Conservation (phyloP, 768 basidiomycete genomes). For the Rhodosporidiobolus sp. region DNA sequence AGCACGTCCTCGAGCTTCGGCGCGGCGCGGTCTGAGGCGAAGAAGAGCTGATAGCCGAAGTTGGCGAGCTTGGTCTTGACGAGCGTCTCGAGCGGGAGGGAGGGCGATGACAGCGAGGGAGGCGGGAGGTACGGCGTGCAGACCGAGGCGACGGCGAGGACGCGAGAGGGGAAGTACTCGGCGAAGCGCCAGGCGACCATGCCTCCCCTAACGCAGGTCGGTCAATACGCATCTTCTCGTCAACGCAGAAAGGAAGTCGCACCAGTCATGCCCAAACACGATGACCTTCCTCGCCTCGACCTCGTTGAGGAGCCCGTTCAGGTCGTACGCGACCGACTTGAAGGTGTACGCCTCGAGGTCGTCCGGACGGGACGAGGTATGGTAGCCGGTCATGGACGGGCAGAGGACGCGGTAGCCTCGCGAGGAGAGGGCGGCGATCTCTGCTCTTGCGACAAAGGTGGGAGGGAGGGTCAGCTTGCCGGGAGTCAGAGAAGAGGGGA, state of each 20-base stretch:
- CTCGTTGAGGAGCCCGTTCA: slow-evolving; percentile 24
- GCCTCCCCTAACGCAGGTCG: slow-evolving; percentile 24
- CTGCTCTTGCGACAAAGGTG: slow-evolving; percentile 11
- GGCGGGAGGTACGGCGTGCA: slow-evolving; percentile 37
- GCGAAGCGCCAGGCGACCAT: slow-evolving; percentile 38
- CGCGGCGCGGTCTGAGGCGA: slow-evolving; percentile 4
- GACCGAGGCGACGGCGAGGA: slow-evolving; percentile 32
- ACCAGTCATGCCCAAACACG: slow-evolving; percentile 39
- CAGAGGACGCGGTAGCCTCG: slow-evolving; percentile 29
- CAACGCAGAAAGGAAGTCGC: no score
- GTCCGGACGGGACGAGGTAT: background rate
- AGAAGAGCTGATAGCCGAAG: slow-evolving; percentile 40
- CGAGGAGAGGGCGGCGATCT: slow-evolving; percentile 23
- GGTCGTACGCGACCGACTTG: slow-evolving; percentile 28
- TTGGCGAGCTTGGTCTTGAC: slow-evolving; percentile 26
- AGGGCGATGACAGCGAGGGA: background rate
- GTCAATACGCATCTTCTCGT: background rate
- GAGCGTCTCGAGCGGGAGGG: slow-evolving; percentile 12
- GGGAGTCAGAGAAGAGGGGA: background rate
- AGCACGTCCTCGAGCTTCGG: slow-evolving; percentile 18
- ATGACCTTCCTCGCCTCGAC: slow-evolving; percentile 24
- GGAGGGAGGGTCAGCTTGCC: background rate
- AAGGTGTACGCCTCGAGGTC: slow-evolving; percentile 17
- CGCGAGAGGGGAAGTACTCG: slow-evolving; percentile 31
- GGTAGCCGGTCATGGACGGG: slow-evolving; percentile 32